Conservation (phyloP, 2,329 filamentous ascomycete genomes). For the Hymenoscyphus albidus region DNA sequence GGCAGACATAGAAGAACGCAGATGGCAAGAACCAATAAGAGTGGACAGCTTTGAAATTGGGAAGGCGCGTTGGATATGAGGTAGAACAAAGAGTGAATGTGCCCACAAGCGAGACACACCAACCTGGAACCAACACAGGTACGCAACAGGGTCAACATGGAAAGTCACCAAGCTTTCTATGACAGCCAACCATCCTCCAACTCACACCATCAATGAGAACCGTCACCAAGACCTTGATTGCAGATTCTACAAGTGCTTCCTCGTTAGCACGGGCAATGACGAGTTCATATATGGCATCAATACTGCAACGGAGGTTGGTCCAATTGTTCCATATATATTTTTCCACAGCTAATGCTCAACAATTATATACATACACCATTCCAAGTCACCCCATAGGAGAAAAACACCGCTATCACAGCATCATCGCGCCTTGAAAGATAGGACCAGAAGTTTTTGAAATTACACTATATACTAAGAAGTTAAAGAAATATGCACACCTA, state of each 20-base stretch:
- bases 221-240: background rate
- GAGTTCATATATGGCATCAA: background rate
- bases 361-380: background rate
- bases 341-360: background rate
- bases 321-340: background rate
- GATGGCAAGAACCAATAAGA: background rate
- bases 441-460: conserved; percentile 16
- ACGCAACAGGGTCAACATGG: background rate
- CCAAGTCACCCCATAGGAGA: background rate
- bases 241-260: too few species aligned
- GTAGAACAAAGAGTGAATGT: background rate
- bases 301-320: background rate
- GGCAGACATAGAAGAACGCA: background rate
- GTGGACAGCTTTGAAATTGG: background rate
- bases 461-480: conserved; percentile 25
- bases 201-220: background rate
- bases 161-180: background rate
- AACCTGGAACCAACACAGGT: too few species aligned
- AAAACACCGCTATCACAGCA: background rate
- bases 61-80: background rate
- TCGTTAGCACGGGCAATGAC: background rate
- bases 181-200: background rate
- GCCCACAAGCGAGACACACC: background rate
- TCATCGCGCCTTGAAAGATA: background rate
- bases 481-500: conserved; percentile 12